Evolutionary conservation across 768 basidiomycete genomes (phyloP), one percentile per base, ranked within the genome.

Genomic region (Mrakia blollopis): DNA sequence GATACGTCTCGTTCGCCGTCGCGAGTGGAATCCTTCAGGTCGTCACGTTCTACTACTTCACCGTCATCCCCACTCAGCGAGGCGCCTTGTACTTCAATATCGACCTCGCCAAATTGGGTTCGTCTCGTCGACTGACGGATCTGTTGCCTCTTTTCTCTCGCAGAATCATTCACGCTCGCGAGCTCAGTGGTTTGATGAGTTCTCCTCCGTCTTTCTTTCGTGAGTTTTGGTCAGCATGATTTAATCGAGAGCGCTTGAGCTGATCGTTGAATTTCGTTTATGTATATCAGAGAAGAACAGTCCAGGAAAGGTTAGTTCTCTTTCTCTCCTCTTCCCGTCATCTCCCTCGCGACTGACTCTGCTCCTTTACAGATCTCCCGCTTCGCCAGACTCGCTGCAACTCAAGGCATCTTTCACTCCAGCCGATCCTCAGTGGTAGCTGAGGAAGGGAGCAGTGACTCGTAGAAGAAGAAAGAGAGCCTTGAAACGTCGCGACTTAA

Each of bases 181-280:
- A 77, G 35, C 76, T 77, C 60, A 16, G 18, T 10, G 76, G 76
- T 28, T 23, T 77, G 25, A 41, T 77, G 60, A 3, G 28, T 6
- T 47, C 76, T 18, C 1, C 76, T 44, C 76, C 76, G 2, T 72
- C 76, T 6, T 77, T 62, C 70, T 50, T 76, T 25, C 52, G 47
- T 47, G 10, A 11, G 39, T 50, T 47, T 41, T 41, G 44, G 1
- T 44, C 44, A 44, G 39, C 39, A 5, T 41, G n/a, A n/a, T n/a
- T n/a, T n/a, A n/a, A n/a, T n/a, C n/a, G n/a, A 11, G 6, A 41
- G 11, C 39, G 5, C 39, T 41, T 41, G 6, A 41, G 11, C 39
- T 41, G 39, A 11, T 6, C 39, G 39, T 6, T 11, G 11, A 50
- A 50, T 13, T 44, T 44, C 44, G 44, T 44, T n/a, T n/a, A n/a